Evolutionary conservation across 1,284 basidiomycete species (phyloP).

Genomic region (Tylopilus sp.): DNA sequence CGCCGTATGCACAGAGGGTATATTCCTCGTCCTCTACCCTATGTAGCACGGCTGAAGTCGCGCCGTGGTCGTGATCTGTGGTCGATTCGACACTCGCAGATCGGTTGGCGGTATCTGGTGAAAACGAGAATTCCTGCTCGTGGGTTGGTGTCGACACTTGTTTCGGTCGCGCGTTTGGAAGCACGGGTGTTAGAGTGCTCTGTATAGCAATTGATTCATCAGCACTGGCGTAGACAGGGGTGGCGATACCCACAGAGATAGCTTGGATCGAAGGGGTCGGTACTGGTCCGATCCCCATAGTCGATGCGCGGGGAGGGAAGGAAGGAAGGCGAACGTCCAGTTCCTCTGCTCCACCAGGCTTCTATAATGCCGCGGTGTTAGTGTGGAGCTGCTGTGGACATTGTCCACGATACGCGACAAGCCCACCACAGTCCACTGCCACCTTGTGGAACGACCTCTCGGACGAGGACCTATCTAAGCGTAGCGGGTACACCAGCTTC

Average conservation of each 20-base stretch:
- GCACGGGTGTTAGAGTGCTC: not conserved
- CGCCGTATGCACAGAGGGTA: constrained; percentile 28
- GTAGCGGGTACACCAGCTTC: not conserved
- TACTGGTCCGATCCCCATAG: constrained; percentile 12
- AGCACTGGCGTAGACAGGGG: not conserved
- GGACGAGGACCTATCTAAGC: not conserved
- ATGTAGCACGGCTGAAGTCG: not conserved
- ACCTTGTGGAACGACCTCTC: not conserved
- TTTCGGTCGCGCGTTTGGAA: not conserved
- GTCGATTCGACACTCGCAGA: not conserved
- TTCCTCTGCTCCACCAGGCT: not conserved
- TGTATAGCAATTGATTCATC: constrained; percentile 5
- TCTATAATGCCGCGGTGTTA: constrained; percentile 17
- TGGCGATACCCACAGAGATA: constrained; percentile 10
- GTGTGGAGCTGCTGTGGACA: constrained; percentile 17
- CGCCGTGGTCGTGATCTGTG: not conserved
- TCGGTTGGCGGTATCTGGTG: not conserved
- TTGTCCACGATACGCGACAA: constrained; percentile 12
- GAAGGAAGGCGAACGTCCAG: not conserved
- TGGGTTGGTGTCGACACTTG: not conserved
- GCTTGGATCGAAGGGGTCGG: not conserved
- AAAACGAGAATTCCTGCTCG: not conserved
- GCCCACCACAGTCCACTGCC: constrained; percentile 2
- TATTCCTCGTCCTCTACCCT: constrained; percentile 23
- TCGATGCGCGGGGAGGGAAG: not conserved